Evolutionary conservation across 345 rosid genomes (phyloP).

Genomic region (Garcia nutans): DNA sequence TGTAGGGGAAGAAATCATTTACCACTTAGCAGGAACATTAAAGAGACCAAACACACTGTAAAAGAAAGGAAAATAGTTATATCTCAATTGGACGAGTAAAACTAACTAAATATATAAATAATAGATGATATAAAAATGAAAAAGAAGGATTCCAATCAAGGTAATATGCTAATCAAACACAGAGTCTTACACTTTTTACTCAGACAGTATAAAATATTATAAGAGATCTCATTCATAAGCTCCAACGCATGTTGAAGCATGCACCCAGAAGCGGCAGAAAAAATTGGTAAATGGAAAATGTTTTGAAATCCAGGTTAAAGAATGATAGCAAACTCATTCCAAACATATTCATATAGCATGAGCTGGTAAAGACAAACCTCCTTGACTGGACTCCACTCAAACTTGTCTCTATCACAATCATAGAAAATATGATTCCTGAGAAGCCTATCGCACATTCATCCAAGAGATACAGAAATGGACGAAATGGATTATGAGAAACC

Average conservation of each 20-base stretch:
- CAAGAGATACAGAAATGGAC: conserved; percentile 41
- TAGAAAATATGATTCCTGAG: conserved; percentile 85
- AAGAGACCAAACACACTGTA: conserved; percentile 97
- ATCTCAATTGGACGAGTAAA: neutral
- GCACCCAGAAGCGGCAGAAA: neutral
- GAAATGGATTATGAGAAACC: conserved; percentile 64
- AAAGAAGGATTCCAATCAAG: neutral
- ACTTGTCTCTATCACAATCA: conserved; percentile 93
- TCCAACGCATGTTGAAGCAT: neutral
- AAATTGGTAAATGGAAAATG: neutral
- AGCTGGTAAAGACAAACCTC: conserved; percentile 52
- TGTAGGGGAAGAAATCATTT: conserved; percentile 29
- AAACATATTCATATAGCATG: neutral
- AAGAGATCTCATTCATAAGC: neutral
- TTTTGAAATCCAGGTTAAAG: too few species aligned
- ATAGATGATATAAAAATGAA: neutral
- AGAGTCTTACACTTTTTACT: neutral
- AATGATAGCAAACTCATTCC: neutral
- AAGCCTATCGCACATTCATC: conserved; percentile 88
- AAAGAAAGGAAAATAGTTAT: conserved; percentile 19
- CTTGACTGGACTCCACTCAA: conserved; percentile 84
- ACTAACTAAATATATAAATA: neutral
- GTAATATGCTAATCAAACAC: neutral
- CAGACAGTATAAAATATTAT: neutral
- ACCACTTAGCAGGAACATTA: conserved; percentile 91